A percentile compares a stretch with the other conserved stretches of the same genome.
Conservation (phyloP, 148 eudicot genomes). For the Bassia scoparia region DNA sequence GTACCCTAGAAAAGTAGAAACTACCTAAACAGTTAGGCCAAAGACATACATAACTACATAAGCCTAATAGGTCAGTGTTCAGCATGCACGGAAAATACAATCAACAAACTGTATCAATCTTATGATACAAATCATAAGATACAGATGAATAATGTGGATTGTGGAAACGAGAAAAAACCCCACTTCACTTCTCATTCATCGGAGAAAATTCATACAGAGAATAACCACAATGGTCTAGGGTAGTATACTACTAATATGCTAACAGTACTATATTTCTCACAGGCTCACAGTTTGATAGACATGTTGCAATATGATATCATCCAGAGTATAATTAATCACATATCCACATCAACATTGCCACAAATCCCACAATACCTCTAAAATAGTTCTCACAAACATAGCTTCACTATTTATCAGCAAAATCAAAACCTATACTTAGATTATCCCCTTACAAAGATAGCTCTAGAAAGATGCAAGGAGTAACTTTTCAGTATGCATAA, state of each 20-base stretch:
- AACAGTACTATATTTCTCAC: neutral
- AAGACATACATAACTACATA: neutral
- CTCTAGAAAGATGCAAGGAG: neutral
- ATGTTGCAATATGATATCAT: no score
- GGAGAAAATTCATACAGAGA: neutral
- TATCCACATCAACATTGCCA: no score
- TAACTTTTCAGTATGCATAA: neutral
- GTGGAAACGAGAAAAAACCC: neutral
- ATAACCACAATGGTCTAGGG: neutral
- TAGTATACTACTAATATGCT: no score
- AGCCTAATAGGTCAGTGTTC: neutral
- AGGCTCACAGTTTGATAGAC: no score
- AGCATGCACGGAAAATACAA: neutral
- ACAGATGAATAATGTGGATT: neutral
- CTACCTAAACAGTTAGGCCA: no score
- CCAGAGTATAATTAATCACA: no score
- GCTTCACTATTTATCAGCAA: neutral
- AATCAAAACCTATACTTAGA: neutral
- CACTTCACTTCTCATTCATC: neutral
- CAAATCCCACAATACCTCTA: neutral
- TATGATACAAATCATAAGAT: neutral
- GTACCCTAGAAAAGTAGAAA: no score
- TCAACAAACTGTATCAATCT: neutral
- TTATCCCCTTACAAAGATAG: neutral
- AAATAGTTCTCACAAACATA: neutral